These are phyloP conservation scores for Fomitopsis betulina DNA, from an alignment of 1,284 basidiomycete genomes.

Conservation along the genomic window DNA sequence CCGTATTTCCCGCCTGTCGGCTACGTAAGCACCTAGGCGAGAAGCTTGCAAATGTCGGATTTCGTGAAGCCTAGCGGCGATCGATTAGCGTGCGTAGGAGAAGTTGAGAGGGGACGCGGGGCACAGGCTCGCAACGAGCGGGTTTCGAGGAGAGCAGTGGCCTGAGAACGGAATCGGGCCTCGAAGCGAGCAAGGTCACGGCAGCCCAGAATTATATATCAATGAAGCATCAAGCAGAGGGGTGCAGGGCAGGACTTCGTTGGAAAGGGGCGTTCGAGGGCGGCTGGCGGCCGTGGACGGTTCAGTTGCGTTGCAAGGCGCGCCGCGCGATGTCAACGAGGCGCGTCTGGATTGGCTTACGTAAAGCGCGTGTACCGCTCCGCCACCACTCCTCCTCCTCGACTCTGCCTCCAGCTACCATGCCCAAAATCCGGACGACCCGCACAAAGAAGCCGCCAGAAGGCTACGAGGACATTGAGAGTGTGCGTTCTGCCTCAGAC, in stretches of 20 bases:
- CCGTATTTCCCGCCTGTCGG: background rate
- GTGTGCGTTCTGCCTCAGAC: conserved; percentile 36
- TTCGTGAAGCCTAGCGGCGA: background rate
- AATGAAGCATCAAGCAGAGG: background rate
- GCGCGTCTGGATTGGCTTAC: conserved; percentile 6
- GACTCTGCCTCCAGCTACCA: conserved; percentile 30
- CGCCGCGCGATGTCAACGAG: conserved; percentile 9
- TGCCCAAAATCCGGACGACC: conserved; percentile 95
- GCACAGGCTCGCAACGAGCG: background rate
- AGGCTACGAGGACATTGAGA: conserved; percentile 95
- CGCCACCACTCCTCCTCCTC: background rate
- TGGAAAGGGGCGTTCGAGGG: background rate
- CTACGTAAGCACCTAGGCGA: background rate
- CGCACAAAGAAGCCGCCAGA: conserved; percentile 96
- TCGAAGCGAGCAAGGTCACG: background rate
- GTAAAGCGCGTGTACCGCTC: conserved; percentile 4
- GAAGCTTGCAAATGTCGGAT: background rate
- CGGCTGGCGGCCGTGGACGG: background rate
- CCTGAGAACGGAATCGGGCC: background rate
- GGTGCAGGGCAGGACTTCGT: background rate
- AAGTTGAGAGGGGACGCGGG: background rate
- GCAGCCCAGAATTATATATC: background rate
- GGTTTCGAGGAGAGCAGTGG: background rate
- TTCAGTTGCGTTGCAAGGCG: background rate
- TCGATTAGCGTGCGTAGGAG: background rate